Base-by-base conservation (phyloP, 768 basidiomycete species). In the Amyloporia xantha region DNA sequence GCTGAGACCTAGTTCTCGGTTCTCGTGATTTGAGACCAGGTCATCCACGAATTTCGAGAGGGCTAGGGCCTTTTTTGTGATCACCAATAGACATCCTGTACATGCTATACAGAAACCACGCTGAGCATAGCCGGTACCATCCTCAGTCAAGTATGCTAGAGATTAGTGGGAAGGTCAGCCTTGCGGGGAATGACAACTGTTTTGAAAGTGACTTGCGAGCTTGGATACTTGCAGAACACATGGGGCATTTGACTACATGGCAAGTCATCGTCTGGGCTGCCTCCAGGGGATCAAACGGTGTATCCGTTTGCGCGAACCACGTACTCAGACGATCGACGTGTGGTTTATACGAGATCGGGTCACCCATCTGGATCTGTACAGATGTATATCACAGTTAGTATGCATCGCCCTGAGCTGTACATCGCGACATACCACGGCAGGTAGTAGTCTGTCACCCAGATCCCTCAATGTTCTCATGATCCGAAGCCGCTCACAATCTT, bases 91-190 rank as follows among this genome's bases (percentile, higher is more conserved):
- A 53, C 79, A 81, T 2, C 28, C 24, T 1, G 54, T 52, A 51
- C 79, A 81, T 35, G 25, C 20, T 1, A 54, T 42, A 3, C 27
- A 56, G 49, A 81, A 81, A 0, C 57, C 60, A 19, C 61, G 60
- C 50, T 79, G 77, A 0, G 73, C 58, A 45, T 78, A 81, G 0
- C 80, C 80, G 0, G 68, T 71, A 1, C 72, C 74, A 0, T 59
- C 51, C 5, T 55, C 57, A 4, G 62, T 71, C 47, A 73, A 52
- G 30, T 72, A 72, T 1, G 69, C 78, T 80, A 26, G 43, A n/a
- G n/a, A n/a, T n/a, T 17, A 9, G 43, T 20, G 10, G 5, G 41
- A 41, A 41, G 13, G 23, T 25, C 41, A 21, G 23, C 15, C 12
- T 13, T 27, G 17, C 19, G 38, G 7, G 30, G 9, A 39, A 39